Base-by-base conservation (phyloP, 352 stramenopile genomes). In the Pythium angustatum region DNA sequence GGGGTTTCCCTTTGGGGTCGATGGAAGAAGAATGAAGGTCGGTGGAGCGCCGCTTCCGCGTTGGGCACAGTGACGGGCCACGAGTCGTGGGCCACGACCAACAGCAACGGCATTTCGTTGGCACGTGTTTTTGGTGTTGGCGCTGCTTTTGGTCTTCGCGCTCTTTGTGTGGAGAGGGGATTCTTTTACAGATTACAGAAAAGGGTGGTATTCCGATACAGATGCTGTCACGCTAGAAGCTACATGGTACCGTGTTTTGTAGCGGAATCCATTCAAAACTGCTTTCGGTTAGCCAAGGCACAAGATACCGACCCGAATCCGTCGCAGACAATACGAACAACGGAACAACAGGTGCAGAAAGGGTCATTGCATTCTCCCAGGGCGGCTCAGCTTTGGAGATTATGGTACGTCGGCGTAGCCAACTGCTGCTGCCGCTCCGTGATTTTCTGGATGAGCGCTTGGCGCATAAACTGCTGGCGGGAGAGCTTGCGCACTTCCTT, bases 401-500 rank as follows among this genome's bases (percentile, higher is more conserved):
- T 83, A 79, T 83, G 64, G 58, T 89, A 90, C 65, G 81, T 73
- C 22, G 83, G 81, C 19, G 71, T 47, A 47, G 77, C 70, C 3
- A 87, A 58, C 59, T 88, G 74, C 66, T 91, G 87, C 70, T 96
- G 87, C 55, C 76, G 81, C 56, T 81, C 73, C 45, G 87, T 76
- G 71, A 97, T 88, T 77, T 96, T 96, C 68, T 94, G 86, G 55
- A 93, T 81, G 19, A 96, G 82, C 48, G 90, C 90, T 55, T 91
- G 73, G 54, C 82, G 88, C 82, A 96, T 90, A 65, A 97, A 97
- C 74, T 97, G 91, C 75, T 96, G 93, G 30, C 89, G 79, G 30
- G 89, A 69, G 48, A 97, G 73, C 68, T 96, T 95, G 17, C 91
- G 83, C 56, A 97, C 85, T 65, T 97, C 88, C 59, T 96, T 96